Evolutionary conservation across 179 eudicot species (phyloP), one percentile per base, ranked within the genome.

Genomic region (Patellifolia procumbens): DNA sequence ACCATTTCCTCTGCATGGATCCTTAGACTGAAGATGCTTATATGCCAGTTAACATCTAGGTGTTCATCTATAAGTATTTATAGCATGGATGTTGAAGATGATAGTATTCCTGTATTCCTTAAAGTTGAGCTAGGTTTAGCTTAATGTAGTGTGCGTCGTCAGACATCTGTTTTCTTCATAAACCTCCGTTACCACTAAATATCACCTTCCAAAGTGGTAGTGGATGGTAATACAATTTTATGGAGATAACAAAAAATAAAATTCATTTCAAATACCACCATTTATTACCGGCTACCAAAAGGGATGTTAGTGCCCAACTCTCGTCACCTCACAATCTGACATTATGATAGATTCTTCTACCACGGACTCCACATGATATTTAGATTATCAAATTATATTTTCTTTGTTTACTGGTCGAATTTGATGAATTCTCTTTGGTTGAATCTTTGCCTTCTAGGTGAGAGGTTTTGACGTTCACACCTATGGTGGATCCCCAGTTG

Each of bases 401-500:
- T 52, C 29, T 53, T 32, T 5, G 20, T 52, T 16, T 70, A 6
- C 28, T 31, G 28, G 59, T 19, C 63, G 37, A 56, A 52, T 80
- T 80, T 15, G 28, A 46, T 32, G 17, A 56, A 34, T 42, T n/a
- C 42, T 9, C 5, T 0, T 53, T 53, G n/a, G 19, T 4, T 32
- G 42, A 31, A 55, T 16, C 51, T 67, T 48, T 53, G 59, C 68
- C 45, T 78, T 72, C 71, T 85, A 95, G 99, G 99, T 95, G 45
- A 91, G 85, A 91, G 99, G 99, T 78, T 90, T 90, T 72, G 97
- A 95, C 82, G 82, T 95, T 75, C 68, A 7, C 75, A 85, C 88
- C 48, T 86, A 80, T 78, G 97, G 81, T 74, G 91, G 96, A 73
- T 55, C 76, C 56, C 91, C 98, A 46, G 94, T 95, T 76, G 98